A percentile compares a stretch with the other conserved stretches of the same genome.
Conservation (phyloP, 306 rosid genomes). For the Clitoria ternatea region DNA sequence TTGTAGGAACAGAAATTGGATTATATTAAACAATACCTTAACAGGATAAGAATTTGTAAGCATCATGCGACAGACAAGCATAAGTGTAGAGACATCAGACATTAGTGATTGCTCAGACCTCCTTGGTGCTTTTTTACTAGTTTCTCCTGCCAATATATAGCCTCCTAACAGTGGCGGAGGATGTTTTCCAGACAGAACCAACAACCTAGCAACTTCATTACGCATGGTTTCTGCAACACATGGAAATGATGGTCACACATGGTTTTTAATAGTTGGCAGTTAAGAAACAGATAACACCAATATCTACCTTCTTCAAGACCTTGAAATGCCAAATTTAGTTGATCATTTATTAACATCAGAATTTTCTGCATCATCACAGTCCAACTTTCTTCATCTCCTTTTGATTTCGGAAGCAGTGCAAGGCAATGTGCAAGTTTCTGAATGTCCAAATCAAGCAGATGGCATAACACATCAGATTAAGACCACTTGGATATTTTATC, state of each 20-base stretch:
- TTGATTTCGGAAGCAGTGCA: conserved; percentile 80
- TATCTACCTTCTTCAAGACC: conserved; percentile 84
- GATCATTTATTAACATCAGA: conserved; percentile 53
- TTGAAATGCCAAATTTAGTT: conserved; percentile 63
- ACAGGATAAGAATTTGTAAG: conserved; percentile 67
- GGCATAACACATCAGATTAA: conserved; percentile 24
- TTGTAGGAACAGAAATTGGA: conserved; percentile 2
- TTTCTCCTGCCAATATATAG: conserved; percentile 34
- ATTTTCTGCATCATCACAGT: conserved; percentile 64
- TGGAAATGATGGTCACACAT: conserved; percentile 23
- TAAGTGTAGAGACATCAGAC: conserved; percentile 51
- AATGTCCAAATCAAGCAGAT: conserved; percentile 34
- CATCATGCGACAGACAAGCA: conserved; percentile 68
- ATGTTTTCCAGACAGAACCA: conserved; percentile 59
- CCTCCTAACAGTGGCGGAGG: conserved; percentile 65
- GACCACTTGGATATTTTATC: not conserved
- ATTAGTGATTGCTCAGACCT: conserved; percentile 41
- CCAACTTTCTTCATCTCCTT: conserved; percentile 89
- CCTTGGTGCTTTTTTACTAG: conserved; percentile 31
- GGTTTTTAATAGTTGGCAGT: conserved; percentile 6
- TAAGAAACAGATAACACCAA: conserved; percentile 1
- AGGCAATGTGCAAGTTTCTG: conserved; percentile 84
- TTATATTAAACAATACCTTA: conserved; percentile 50
- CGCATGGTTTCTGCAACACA: conserved; percentile 45
- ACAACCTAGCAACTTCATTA: conserved; percentile 40